Conservation (phyloP, 805 yeast species). For the Dipodascus albidus region DNA sequence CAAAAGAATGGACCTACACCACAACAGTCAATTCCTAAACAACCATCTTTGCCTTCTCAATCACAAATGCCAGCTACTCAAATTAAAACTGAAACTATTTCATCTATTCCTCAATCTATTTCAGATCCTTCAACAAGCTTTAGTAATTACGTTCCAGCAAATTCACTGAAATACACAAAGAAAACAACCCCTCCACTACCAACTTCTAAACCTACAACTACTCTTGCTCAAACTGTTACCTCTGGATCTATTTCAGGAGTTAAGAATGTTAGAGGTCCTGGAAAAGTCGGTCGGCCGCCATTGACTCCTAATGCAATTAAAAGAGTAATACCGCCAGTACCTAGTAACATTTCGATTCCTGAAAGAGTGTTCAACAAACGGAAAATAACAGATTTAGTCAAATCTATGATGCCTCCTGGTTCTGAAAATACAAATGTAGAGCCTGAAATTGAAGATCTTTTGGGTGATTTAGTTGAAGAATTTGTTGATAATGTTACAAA, state of each 20-base stretch:
- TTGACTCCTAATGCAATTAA: not conserved
- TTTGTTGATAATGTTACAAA: conserved; percentile 83
- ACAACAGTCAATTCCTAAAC: not conserved
- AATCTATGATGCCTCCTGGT: conserved; percentile 32
- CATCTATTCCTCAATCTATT: not conserved
- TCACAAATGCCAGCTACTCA: not conserved
- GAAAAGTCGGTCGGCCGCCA: not conserved
- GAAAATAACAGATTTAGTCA: not conserved
- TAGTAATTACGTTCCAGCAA: not conserved
- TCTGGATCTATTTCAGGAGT: not conserved
- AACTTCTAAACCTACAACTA: not conserved
- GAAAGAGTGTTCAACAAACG: not conserved
- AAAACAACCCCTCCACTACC: not conserved
- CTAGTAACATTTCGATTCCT: not conserved
- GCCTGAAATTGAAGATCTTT: conserved; percentile 85
- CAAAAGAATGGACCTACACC: not conserved
- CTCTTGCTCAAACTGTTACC: conserved; percentile 1
- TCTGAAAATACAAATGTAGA: conserved; percentile 85
- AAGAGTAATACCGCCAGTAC: not conserved
- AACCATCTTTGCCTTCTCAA: not conserved
- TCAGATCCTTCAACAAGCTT: not conserved
- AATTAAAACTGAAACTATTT: not conserved
- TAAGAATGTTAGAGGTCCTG: not conserved
- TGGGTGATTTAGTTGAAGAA: conserved; percentile 90
- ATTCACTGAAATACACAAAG: not conserved